Base-by-base conservation (phyloP, 148 eudicot species). In the Agrostemma githago region DNA sequence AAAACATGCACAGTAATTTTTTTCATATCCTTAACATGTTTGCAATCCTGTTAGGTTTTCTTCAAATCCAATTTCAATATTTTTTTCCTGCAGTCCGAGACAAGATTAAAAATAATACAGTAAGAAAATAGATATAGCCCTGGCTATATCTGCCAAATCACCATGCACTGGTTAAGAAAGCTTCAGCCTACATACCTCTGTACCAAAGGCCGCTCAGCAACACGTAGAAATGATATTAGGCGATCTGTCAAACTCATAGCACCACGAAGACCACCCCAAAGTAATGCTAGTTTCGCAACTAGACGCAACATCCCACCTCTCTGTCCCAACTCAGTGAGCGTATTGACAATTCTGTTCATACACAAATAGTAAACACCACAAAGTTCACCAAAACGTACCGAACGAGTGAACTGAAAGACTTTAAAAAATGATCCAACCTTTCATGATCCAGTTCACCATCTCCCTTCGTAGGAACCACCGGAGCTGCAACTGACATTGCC, bases 241-340 rank as follows among this genome's bases (percentile, higher is more conserved):
- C 81, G 84, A 62, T 88, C 90, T 58, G 90, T 89, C 82, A 95
- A 85, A 80, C 97, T 95, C 87, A 95, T 85, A 80, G 99, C 99
- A 82, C 99, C 99, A 75, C 99, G 94, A 78, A 95, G 81, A 38
- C 99, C 99, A 78, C 99, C 99, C 97, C 97, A 95, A 69, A 95
- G 92, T 78, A 95, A 78, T 73, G 99, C 99, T 74, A 90, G 42
- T 83, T 90, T 95, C 12, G 89, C 91, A 70, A 90, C 85, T 51
- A 95, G 84, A 82, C 41, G 92, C 79, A 95, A 74, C 72, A 84
- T 71, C 46, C 99, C 99, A 70, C 97, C 96, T 83, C 65, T 88
- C 72, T 95, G 96, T 74, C 97, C 97, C 83, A 87, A 82, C 83
- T 84, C 94, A 21, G 97, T 75, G 74, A 95, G 85, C 87, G 88